Percentiles rank a stretch among this genome's conserved stretches.
These are phyloP conservation scores for Persicaria maculosa DNA, from an alignment of 148 eudicot species.

Conservation along the genomic window DNA sequence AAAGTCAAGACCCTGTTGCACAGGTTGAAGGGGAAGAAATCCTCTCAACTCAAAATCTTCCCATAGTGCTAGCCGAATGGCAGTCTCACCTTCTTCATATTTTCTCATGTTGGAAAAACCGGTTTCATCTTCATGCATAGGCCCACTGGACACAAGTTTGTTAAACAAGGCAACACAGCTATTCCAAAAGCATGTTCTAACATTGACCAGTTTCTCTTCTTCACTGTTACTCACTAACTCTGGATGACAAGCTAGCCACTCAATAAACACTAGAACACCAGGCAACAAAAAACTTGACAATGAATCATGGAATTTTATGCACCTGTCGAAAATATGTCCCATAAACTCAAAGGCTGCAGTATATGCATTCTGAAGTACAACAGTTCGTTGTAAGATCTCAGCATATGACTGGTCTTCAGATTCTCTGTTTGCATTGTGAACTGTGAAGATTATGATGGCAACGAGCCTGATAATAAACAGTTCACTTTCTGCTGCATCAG, in stretches of 20 bases:
- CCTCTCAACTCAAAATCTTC: slow-evolving; percentile 96
- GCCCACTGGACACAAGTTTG: slow-evolving; percentile 53
- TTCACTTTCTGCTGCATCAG: slow-evolving; percentile 69
- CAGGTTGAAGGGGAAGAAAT: slow-evolving; percentile 80
- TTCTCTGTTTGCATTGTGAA: slow-evolving; percentile 79
- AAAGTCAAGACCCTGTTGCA: slow-evolving; percentile 79
- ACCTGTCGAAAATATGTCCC: slow-evolving; percentile 66
- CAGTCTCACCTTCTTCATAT: slow-evolving; percentile 76
- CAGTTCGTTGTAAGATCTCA: slow-evolving; percentile 76
- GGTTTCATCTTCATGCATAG: slow-evolving; percentile 39
- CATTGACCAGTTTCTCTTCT: slow-evolving; percentile 59
- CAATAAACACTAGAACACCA: slow-evolving; percentile 76
- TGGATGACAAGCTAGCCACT: slow-evolving; percentile 87
- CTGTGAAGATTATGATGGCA: slow-evolving; percentile 70
- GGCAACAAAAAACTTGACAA: slow-evolving; percentile 74
- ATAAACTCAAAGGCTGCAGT: slow-evolving; percentile 68
- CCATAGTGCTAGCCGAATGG: slow-evolving; percentile 61
- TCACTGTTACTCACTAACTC: slow-evolving; percentile 58
- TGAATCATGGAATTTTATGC: slow-evolving; percentile 62
- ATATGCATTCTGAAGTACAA: slow-evolving; percentile 76
- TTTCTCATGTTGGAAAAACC: slow-evolving; percentile 64
- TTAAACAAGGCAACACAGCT: slow-evolving; percentile 55
- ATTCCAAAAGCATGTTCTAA: slow-evolving; percentile 72
- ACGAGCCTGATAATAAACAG: slow-evolving; percentile 62
- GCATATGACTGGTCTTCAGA: slow-evolving; percentile 88